Base-by-base conservation (phyloP, 2,329 filamentous ascomycete genomes). In the Ophiostoma tasmaniense region DNA sequence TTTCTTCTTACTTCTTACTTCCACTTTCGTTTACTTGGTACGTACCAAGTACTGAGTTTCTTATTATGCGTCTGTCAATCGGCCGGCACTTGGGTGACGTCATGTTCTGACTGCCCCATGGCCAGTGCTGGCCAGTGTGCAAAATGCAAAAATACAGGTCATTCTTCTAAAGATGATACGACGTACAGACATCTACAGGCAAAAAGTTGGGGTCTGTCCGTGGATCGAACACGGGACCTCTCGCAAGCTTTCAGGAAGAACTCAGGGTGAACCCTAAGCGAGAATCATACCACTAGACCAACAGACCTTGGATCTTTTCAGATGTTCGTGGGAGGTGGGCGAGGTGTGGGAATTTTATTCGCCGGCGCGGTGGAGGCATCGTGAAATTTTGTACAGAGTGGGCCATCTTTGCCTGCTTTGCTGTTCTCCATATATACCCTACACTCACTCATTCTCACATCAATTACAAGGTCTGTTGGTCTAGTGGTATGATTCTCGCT, bases 401-500 rank as follows among this genome's bases (percentile, higher is more conserved):
- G n/a, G 50, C n/a, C 50, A 55, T n/a, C 50, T 22, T 25, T 17
- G 6, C 1, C 4, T 1, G 45, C 20, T 50, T 50, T 22, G 1
- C 20, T 45, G 2, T n/a, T 25, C 6, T 4, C 20, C 8, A 55
- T 22, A 22, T 64, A 64, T 64, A 39, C 33, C 10, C 61, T 8
- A 13, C 33, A 13, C 8, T 37, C 6, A 25, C 37, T 1, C 3
- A 3, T 8, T 20, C 3, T 65, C 3, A 10, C 64, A 30, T 28
- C n/a, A 39, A 13, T 22, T 37, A 64, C 1, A 64, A 64, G 64
- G 64, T 39, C 69, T 70, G 71, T 64, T 81, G 74, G 1, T 87
- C 83, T 85, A 85, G 84, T 83, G 84, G 84, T 86, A 86, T 86
- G 83, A 85, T 86, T 85, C 83, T 85, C 83, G 84, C 84, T 86